Evolutionary conservation across 495 filamentous ascomycete species (phyloP).

Genomic region (Annulohypoxylon maeteangense): DNA sequence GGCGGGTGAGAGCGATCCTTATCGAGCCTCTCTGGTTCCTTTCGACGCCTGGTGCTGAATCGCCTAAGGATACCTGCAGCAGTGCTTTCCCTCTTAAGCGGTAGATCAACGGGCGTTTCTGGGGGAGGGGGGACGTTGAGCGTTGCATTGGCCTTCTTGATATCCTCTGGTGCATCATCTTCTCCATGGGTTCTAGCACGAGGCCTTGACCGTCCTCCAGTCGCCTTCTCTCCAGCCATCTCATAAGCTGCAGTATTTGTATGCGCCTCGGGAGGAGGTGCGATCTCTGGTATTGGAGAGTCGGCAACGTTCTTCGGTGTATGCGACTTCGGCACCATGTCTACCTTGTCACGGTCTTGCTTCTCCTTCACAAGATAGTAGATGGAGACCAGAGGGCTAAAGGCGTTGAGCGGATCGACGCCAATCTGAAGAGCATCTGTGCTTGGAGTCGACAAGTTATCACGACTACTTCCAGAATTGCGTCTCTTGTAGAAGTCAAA

Average conservation of each 20-base stretch:
- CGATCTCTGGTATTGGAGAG: conserved; percentile 69
- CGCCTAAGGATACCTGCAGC: conserved; percentile 87
- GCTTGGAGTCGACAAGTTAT: conserved; percentile 88
- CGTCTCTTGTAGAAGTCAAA: conserved; percentile 98
- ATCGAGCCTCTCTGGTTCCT: conserved; percentile 68
- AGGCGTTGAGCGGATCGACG: conserved; percentile 91
- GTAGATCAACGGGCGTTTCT: conserved; percentile 68
- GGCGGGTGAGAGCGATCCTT: conserved; percentile 72
- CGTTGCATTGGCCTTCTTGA: conserved; percentile 75
- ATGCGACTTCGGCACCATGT: conserved; percentile 68
- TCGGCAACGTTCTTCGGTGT: conserved; percentile 63
- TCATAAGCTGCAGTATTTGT: conserved; percentile 87
- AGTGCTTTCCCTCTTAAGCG: conserved; percentile 84
- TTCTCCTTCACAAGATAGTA: conserved; percentile 98
- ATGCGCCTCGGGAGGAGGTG: conserved; percentile 86
- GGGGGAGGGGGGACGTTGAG: conserved; percentile 54
- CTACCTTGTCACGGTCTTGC: conserved; percentile 78
- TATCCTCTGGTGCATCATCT: conserved; percentile 82
- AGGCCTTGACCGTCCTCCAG: conserved; percentile 80
- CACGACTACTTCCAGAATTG: conserved; percentile 85
- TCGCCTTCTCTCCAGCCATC: conserved; percentile 81
- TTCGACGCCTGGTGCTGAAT: conserved; percentile 84
- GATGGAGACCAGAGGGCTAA: conserved; percentile 89
- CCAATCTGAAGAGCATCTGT: conserved; percentile 84
- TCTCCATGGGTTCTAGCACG: conserved; percentile 94